Evolutionary conservation across 352 stramenopile species (phyloP).

Genomic region (Globisporangium echinulatum): DNA sequence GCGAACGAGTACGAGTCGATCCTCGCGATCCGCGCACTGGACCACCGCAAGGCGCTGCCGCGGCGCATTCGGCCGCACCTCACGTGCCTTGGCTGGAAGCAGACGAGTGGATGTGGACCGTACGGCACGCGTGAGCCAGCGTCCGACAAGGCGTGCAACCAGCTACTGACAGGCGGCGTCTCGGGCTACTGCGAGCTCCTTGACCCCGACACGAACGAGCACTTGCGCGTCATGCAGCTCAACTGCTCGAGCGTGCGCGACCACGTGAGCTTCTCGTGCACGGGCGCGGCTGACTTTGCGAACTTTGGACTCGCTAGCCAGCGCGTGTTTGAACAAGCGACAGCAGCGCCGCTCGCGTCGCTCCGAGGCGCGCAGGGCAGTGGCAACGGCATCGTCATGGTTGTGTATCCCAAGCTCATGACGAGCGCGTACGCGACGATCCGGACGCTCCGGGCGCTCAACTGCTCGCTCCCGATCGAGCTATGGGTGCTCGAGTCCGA

Average conservation of each 20-base stretch:
- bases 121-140: slow-evolving; percentile 40
- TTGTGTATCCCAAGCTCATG: slow-evolving; percentile 66
- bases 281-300: slow-evolving; percentile 48
- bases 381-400: slow-evolving; percentile 57
- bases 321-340: slow-evolving; percentile 22
- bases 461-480: slow-evolving; percentile 65
- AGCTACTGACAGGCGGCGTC: slow-evolving; percentile 29
- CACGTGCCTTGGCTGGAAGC: slow-evolving; percentile 59
- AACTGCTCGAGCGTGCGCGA: slow-evolving; percentile 47
- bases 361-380: slow-evolving; percentile 23
- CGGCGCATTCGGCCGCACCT: slow-evolving; percentile 29
- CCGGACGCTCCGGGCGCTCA: slow-evolving; percentile 30
- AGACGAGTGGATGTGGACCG: slow-evolving; percentile 38
- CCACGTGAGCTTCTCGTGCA: slow-evolving; percentile 49
- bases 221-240: slow-evolving; percentile 68
- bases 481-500: slow-evolving; percentile 55
- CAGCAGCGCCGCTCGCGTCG: slow-evolving; percentile 7
- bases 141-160: slow-evolving; percentile 40
- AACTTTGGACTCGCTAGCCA: slow-evolving; percentile 46
- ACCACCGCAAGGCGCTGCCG: slow-evolving; percentile 26
- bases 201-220: slow-evolving; percentile 43
- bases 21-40: slow-evolving; percentile 20
- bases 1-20: slow-evolving; percentile 31
- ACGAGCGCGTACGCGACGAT: slow-evolving; percentile 63
- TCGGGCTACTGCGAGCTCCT: slow-evolving; percentile 65